Base-by-base conservation (phyloP, 2,329 filamentous ascomycete species). In the Penicillium sp. region DNA sequence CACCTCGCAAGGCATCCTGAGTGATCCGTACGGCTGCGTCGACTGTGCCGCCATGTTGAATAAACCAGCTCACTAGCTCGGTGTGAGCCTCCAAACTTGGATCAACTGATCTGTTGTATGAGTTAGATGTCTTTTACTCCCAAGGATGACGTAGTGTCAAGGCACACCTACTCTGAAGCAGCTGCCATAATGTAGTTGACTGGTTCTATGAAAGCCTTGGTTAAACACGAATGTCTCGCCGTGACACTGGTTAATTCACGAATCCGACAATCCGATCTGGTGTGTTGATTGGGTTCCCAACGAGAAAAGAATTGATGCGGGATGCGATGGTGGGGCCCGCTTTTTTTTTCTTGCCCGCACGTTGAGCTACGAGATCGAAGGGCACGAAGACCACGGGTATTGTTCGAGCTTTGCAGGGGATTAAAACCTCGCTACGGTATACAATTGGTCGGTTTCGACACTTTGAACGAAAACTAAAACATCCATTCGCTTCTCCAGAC, bases 1-100 rank as follows among this genome's bases (percentile, higher is more conserved):
- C 69, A 24, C 72, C 72, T 14, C 69, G 70, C 7, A 53, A 55
- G 31, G 64, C 64, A 54, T 74, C 71, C 44, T 67, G 62, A 34
- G 69, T 63, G 40, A 74, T 66, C 14, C 67, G 65, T 5, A 73
- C 68, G 48, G 61, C 65, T 24, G 71, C 64, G 41, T 71, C 64
- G 24, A 74, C 59, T 7, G 60, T 58, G 14, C 72, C 72, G 24
- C 69, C 70, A 48, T 74, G 56, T 9, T 51, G 52, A 40, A 52
- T 48, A 40, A 72, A 64, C 72, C 72, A 74, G 48, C 67, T 44
- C n/a, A 70, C 54, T 31, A 74, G 66, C 9, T 62, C 50, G 27
- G 56, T 60, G 50, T 73, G 72, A 11, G 55, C 54, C 45, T 66
- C 57, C 31, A 70, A 50, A 18, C 58, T 62, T 43, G 56, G 51